Evolutionary conservation across 495 filamentous ascomycete species (phyloP).

Genomic region (Podospora anserina): DNA sequence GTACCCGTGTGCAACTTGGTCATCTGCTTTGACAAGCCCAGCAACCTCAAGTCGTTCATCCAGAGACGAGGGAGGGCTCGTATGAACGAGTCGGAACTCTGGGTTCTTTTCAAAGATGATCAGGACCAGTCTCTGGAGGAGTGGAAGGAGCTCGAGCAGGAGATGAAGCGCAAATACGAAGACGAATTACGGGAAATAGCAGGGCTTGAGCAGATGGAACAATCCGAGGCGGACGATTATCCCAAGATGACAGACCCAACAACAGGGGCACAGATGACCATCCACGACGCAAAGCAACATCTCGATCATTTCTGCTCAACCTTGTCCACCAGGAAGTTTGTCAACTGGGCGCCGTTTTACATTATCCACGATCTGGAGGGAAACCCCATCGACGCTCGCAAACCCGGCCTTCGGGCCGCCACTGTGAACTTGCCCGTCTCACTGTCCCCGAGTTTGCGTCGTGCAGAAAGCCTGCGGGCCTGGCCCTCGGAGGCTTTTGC

Average conservation of each 20-base stretch:
- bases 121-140: conserved; percentile 33
- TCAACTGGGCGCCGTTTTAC: conserved; percentile 51
- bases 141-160: conserved; percentile 63
- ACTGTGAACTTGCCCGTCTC: conserved; percentile 69
- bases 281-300: conserved; percentile 68
- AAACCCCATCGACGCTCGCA: conserved; percentile 12
- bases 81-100: conserved; percentile 64
- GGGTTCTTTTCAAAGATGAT: conserved; percentile 54
- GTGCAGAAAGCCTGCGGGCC: conserved; percentile 43
- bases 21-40: conserved; percentile 75
- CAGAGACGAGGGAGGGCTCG: conserved; percentile 85
- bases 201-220: conserved; percentile 50
- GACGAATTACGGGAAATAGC: conserved; percentile 59
- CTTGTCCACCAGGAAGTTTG: conserved; percentile 55
- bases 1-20: conserved; percentile 81
- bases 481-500: conserved; percentile 77
- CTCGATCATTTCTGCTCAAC: conserved; percentile 78
- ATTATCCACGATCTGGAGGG: conserved; percentile 28
- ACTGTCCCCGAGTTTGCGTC: conserved; percentile 61
- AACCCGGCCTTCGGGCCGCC: conserved; percentile 41
- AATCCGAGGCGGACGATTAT: conserved; percentile 47
- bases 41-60: conserved; percentile 80
- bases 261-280: conserved; percentile 68
- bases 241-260: conserved; percentile 46
- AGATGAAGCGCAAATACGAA: conserved; percentile 72